Conservation (phyloP, 176 grass and related monocot genomes). For the Melocanna baccifera region DNA sequence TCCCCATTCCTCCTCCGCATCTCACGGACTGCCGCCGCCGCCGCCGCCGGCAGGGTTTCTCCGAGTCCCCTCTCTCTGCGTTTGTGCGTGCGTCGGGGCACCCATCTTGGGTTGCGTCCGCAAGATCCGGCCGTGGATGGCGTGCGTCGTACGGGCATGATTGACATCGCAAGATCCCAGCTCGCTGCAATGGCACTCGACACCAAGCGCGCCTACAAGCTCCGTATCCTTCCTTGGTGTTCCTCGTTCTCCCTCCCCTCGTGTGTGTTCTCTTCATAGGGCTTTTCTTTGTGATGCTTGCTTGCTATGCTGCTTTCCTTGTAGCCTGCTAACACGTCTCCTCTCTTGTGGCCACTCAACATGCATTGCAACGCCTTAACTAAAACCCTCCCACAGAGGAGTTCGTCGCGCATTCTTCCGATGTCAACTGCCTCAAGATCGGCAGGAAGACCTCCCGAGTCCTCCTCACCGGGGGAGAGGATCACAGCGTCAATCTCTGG, state of each 20-base stretch:
- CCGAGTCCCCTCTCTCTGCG: no score
- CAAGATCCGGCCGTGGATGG: neutral
- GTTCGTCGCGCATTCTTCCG: constrained; percentile 93
- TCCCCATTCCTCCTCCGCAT: neutral
- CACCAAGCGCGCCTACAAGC: constrained; percentile 98
- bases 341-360: neutral
- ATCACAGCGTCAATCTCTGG: constrained; percentile 94
- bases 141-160: no score
- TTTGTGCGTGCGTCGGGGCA: no score
- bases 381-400: constrained; percentile 53
- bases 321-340: no score
- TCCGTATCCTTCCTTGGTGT: constrained; percentile 66
- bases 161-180: neutral
- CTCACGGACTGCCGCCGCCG: neutral
- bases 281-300: neutral
- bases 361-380: neutral
- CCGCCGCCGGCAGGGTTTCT: neutral
- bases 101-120: neutral
- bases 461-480: constrained; percentile 89
- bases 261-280: no score
- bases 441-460: constrained; percentile 87
- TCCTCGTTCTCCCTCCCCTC: no score
- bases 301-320: no score
- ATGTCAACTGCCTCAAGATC: constrained; percentile 99
- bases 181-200: neutral